A percentile compares a stretch with the other conserved stretches of the same genome.
These are phyloP conservation scores for Musa acuminata DNA, from an alignment of 176 grass and related monocot species.

Conservation along the genomic window DNA sequence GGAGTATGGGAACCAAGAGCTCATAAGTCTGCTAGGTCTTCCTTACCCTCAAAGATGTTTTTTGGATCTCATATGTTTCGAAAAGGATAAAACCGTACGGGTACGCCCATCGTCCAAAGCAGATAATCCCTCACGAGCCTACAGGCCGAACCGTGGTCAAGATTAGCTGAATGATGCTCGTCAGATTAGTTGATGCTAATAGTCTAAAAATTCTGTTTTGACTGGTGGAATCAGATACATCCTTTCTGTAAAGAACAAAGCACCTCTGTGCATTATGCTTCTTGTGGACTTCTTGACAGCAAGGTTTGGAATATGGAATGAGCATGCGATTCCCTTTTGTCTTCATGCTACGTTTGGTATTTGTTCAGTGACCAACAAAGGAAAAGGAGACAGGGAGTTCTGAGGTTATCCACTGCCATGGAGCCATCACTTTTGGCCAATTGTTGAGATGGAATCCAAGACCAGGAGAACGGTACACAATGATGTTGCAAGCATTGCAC, in stretches of 20 bases:
- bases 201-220: conserved; percentile 61
- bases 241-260: conserved; percentile 41
- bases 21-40: too few relatives aligned
- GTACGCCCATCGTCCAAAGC: too few relatives aligned
- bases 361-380: conserved; percentile 43
- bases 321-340: conserved; percentile 82
- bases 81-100: too few relatives aligned
- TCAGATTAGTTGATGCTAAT: conserved; percentile 10
- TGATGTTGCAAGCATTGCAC: too few relatives aligned
- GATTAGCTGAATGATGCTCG: conserved; percentile 25
- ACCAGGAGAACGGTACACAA: too few relatives aligned
- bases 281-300: conserved; percentile 48
- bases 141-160: not conserved
- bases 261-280: conserved; percentile 49
- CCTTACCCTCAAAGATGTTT: too few relatives aligned
- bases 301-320: conserved; percentile 65
- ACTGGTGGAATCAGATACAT: conserved; percentile 63
- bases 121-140: too few relatives aligned
- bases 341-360: conserved; percentile 71
- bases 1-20: too few relatives aligned
- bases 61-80: too few relatives aligned
- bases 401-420: conserved; percentile 29
- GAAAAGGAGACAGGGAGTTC: conserved; percentile 40
- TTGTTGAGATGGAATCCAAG: too few relatives aligned
- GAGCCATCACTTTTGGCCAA: conserved; percentile 13